A percentile compares a stretch with the other conserved stretches of the same genome.
Conservation (phyloP, 2,329 filamentous ascomycete species). For the Pyricularia pennisetigena region DNA sequence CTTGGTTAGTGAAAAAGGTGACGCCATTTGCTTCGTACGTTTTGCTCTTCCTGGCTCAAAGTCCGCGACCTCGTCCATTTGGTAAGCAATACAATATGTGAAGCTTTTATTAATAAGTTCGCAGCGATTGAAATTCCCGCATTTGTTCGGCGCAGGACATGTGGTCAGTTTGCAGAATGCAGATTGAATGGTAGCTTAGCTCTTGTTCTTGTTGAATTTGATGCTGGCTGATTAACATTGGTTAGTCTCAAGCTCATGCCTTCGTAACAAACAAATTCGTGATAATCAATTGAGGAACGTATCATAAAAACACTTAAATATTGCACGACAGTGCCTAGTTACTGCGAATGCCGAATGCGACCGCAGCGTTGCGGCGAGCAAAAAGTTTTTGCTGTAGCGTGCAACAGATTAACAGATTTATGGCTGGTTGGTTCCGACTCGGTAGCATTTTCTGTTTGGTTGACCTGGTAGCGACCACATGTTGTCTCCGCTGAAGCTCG, state of each 20-base stretch:
- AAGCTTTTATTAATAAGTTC: background rate
- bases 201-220: too few species aligned
- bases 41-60: background rate
- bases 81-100: background rate
- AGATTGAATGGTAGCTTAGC: background rate
- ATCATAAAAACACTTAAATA: background rate
- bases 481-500: background rate
- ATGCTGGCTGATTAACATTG: too few species aligned
- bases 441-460: background rate
- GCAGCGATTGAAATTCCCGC: background rate
- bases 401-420: background rate
- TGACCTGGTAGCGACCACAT: background rate
- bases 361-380: background rate
- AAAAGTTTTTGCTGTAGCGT: background rate
- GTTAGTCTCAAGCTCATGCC: too few species aligned
- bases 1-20: background rate
- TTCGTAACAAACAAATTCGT: too few species aligned
- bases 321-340: background rate
- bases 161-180: background rate
- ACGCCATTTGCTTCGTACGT: background rate
- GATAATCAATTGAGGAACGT: too few species aligned
- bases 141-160: background rate
- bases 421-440: background rate
- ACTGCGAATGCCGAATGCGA: background rate
- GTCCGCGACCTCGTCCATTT: background rate